phyloP scores from a whole-genome alignment of 768 basidiomycete species.

The Tulasnella sp. region DNA sequence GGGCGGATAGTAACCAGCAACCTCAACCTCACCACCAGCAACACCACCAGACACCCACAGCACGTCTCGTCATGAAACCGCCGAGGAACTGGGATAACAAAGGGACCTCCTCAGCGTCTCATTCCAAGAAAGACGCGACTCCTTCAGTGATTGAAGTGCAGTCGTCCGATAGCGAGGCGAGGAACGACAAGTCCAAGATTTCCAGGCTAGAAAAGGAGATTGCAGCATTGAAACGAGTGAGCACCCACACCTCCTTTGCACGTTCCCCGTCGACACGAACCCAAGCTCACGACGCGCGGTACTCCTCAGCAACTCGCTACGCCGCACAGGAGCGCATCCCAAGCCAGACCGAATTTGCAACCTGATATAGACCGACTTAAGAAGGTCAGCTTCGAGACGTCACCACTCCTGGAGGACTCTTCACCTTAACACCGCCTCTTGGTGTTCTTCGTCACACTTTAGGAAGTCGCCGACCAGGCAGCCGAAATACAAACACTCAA shows the following conservation, averaged over 20 bases:
- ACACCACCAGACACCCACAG: neutral
- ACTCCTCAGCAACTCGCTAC: neutral
- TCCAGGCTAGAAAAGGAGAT: neutral
- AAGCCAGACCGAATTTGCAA: no score
- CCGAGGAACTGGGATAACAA: neutral
- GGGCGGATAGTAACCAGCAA: neutral
- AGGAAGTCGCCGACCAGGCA: no score
- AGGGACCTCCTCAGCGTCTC: no score
- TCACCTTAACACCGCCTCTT: no score
- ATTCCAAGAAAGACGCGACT: neutral
- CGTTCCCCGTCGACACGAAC: neutral
- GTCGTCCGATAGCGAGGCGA: neutral
- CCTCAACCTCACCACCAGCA: neutral
- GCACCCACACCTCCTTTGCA: neutral
- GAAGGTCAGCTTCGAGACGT: no score
- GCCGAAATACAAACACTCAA: conserved; percentile 12
- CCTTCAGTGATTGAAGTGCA: no score
- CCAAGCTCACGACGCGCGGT: neutral
- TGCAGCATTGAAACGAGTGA: conserved; percentile 14
- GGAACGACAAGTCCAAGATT: neutral
- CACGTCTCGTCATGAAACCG: neutral
- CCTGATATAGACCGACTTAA: no score
- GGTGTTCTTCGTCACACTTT: neutral
- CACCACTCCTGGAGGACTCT: no score
- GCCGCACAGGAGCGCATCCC: no score